phyloP scores from a whole-genome alignment of 2,329 filamentous ascomycete genomes.

The Scytalidium sp. region DNA sequence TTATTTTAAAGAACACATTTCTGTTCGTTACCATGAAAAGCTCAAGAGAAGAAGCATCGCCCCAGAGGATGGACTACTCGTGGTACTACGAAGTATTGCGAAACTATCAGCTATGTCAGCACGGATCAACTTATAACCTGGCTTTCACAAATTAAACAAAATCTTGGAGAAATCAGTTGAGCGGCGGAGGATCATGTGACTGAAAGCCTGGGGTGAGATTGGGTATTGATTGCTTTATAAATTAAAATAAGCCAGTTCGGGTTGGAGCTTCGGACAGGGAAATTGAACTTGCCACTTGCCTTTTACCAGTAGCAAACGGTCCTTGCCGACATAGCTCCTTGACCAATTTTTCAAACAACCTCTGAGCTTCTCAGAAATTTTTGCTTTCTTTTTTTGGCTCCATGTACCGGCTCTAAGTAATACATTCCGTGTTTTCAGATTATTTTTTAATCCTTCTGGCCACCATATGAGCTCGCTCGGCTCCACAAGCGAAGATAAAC shows the following conservation, averaged over 20 bases:
- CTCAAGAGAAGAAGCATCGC: no score
- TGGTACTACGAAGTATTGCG: no score
- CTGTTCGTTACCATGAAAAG: no score
- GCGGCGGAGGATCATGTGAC: not conserved
- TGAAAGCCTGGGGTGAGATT: not conserved
- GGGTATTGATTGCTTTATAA: not conserved
- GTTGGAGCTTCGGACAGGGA: not conserved
- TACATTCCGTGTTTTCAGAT: no score
- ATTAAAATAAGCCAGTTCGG: constrained; percentile 6
- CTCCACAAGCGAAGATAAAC: not conserved
- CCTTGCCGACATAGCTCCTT: constrained; percentile 45
- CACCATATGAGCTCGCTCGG: not conserved
- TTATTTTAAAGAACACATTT: no score
- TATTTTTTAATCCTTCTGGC: no score
- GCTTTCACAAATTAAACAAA: no score
- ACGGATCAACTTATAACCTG: no score
- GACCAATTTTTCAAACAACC: not conserved
- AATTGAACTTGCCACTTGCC: constrained; percentile 73
- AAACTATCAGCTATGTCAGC: no score
- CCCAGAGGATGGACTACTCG: no score
- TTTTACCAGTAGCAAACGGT: constrained; percentile 71
- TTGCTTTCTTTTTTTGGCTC: not conserved
- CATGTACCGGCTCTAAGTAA: not conserved
- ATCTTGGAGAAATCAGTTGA: no score
- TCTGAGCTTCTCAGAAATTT: not conserved